phyloP scores from a whole-genome alignment of 2,329 filamentous ascomycete genomes.

The Saccharata proteae region DNA sequence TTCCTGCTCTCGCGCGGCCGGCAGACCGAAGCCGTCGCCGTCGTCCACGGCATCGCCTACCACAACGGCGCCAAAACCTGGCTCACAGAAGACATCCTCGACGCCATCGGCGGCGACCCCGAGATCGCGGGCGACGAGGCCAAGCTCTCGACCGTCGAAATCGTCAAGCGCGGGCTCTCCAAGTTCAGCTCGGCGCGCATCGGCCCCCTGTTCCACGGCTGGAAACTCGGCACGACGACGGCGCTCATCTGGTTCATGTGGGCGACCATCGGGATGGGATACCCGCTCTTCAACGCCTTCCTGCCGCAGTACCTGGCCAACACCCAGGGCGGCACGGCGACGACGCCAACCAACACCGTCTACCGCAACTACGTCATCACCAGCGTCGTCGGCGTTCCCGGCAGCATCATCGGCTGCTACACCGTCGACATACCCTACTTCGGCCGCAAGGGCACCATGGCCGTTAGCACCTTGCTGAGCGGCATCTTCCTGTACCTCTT shows the following conservation, averaged over 20 bases:
- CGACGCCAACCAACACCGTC: constrained; percentile 24
- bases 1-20: constrained; percentile 66
- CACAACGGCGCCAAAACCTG: constrained; percentile 43
- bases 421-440: constrained; percentile 60
- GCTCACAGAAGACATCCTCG: constrained; percentile 58
- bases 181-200: constrained; percentile 58
- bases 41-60: constrained; percentile 65
- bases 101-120: constrained; percentile 39
- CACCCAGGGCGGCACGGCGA: constrained; percentile 26
- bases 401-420: constrained; percentile 61
- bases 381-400: constrained; percentile 63
- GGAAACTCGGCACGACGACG: constrained; percentile 37
- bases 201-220: constrained; percentile 46
- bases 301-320: constrained; percentile 73
- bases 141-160: constrained; percentile 31
- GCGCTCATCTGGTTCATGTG: constrained; percentile 63
- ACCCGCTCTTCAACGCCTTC: constrained; percentile 81
- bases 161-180: constrained; percentile 48
- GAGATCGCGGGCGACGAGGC: constrained; percentile 26
- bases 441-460: constrained; percentile 62
- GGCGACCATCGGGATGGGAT: constrained; percentile 74
- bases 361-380: constrained; percentile 81
- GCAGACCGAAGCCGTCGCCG: constrained; percentile 66
- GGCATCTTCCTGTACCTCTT: constrained; percentile 60
- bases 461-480: constrained; percentile 53